Base-by-base conservation (phyloP, 2,329 filamentous ascomycete genomes). In the Westerdykella ornata region DNA sequence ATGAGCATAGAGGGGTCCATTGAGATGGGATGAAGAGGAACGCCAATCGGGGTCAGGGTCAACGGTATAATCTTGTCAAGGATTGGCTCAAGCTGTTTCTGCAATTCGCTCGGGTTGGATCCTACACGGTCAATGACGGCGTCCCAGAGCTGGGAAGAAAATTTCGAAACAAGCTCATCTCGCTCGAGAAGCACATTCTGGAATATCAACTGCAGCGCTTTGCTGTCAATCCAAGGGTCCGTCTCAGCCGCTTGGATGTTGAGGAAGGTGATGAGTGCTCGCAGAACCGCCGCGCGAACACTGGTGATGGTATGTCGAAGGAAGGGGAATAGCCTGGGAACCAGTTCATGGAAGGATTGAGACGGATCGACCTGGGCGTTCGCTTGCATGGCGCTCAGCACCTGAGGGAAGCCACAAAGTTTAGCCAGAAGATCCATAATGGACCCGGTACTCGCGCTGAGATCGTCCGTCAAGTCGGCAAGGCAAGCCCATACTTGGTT, bases 391-490 rank as follows among this genome's bases (percentile, higher is more conserved):
- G 90, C 85, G 46, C 90, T 81, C 22, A 98, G 71, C 6, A 97
- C 90, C 68, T 95, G 80, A 0, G 86, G 86, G 70, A 96, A 98
- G 48, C 88, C 85, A 70, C 92, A 98, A 2, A 98, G 79, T 45
- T 92, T 97, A 12, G 94, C 92, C 14, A 98, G 75, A 31, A 98
- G 77, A 64, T 98, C 94, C 94, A 98, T 98, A 41, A 98, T 94
- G 42, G 88, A 94, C 36, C 92, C 92, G 8, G 94, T 98, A 63
- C 92, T 97, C 3, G 92, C 92, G 63, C 89, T 97, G 14, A 98
- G 75, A 60, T 98, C 92, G 61, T 98, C 92, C 50, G 90, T 89
- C n/a, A 98, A 73, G 61, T 94, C 94, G 3, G 90, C 94, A 17
- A 98, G 73, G 69, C 92, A 97, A 59, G 94, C 86, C 92, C 92